phyloP scores from a whole-genome alignment of 345 rosid species.

The Moringa oleifera region DNA sequence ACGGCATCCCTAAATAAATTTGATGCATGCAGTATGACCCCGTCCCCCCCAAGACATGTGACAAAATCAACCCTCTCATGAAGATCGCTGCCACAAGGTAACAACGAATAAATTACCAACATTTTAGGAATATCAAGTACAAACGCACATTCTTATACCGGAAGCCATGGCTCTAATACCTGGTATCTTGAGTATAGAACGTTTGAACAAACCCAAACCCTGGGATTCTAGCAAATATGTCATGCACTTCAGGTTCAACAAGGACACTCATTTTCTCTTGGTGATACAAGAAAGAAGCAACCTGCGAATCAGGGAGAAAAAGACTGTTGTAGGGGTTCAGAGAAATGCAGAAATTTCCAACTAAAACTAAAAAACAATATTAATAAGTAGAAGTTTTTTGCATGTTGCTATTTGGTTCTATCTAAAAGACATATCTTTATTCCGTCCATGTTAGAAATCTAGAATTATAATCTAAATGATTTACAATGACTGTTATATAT shows the following conservation, averaged over 20 bases:
- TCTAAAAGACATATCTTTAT: neutral
- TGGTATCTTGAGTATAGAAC: slow-evolving; percentile 93
- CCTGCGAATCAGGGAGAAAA: slow-evolving; percentile 35
- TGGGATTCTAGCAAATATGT: slow-evolving; percentile 93
- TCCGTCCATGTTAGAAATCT: neutral
- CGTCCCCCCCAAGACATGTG: slow-evolving; percentile 98
- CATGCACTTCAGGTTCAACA: slow-evolving; percentile 98
- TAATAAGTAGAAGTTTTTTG: too few species aligned
- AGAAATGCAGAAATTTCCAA: neutral
- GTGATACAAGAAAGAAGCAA: slow-evolving; percentile 83
- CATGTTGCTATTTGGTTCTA: neutral
- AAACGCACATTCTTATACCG: neutral
- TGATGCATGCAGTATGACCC: slow-evolving; percentile 93
- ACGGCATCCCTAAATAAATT: slow-evolving; percentile 88
- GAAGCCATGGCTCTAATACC: slow-evolving; percentile 36
- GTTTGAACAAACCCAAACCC: slow-evolving; percentile 98
- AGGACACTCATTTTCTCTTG: slow-evolving; percentile 93
- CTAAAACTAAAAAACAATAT: too few species aligned
- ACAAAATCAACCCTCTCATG: slow-evolving; percentile 98
- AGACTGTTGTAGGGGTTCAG: neutral
- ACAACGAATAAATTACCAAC: slow-evolving; percentile 7
- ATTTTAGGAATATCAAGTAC: neutral
- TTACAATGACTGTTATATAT: neutral
- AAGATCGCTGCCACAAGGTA: slow-evolving; percentile 60
- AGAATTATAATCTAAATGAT: neutral